Evolutionary conservation across 164 flowering plant genomes (phyloP).

Genomic region (Echeveria elegans): DNA sequence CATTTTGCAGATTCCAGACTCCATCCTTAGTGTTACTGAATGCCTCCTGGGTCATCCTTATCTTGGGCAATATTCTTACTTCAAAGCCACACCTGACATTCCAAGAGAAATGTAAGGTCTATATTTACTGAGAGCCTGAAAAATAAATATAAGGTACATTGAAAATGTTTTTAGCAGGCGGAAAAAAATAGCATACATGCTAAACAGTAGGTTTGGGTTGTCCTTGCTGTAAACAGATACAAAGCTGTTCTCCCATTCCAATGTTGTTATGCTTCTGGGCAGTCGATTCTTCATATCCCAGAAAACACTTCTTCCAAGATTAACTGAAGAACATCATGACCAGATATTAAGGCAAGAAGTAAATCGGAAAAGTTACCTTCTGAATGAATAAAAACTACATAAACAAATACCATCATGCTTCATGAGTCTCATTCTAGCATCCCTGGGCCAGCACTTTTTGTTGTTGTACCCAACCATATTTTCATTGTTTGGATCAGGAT

Average conservation of each 20-base stretch:
- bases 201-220: conserved; percentile 93
- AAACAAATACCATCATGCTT: conserved; percentile 81
- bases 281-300: conserved; percentile 99
- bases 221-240: conserved; percentile 99
- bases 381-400: background rate
- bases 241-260: conserved; percentile 99
- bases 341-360: background rate
- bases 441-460: conserved; percentile 99
- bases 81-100: conserved; percentile 88
- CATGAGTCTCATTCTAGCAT: conserved; percentile 99
- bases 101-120: background rate
- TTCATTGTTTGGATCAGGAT: conserved; percentile 99
- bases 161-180: background rate
- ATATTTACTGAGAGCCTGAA: background rate
- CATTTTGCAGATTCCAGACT: conserved; percentile 98
- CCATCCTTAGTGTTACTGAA: conserved; percentile 97
- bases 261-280: conserved; percentile 93
- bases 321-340: conserved; percentile 38
- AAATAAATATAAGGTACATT: background rate
- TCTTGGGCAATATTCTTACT: conserved; percentile 89
- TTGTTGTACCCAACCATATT: conserved; percentile 99
- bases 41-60: conserved; percentile 97
- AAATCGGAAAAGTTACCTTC: background rate
- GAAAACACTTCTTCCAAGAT: conserved; percentile 98
- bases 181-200: conserved; percentile 61